Base-by-base conservation (phyloP, 129 eudicot species). In the Centella asiatica region DNA sequence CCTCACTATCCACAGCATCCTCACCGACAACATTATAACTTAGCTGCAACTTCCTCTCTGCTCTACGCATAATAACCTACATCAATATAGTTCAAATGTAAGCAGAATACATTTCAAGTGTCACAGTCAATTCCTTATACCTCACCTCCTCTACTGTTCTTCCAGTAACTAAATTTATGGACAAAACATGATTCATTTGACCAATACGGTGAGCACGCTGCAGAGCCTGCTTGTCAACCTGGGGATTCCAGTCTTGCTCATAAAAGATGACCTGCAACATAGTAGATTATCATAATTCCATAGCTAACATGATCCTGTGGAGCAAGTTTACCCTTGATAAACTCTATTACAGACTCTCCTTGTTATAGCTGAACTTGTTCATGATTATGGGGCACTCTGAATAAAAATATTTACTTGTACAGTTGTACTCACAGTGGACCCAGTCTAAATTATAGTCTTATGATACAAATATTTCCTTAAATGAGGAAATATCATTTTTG, bases 241-340 rank as follows among this genome's bases (percentile, higher is more conserved):
- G 99, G 46, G 99, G 99, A 72, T 93, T 93, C 99, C 99, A 93
- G 55, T 93, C 99, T 75, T 93, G 99, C 81, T 93, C 99, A 50
- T 87, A 93, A 76, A 93, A 93, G 67, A 93, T 80, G 60, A 93
- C 99, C 99, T 92, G 70, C 75, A 76, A 34, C 59, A 57, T 33
- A 69, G 46, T 51, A 44, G 48, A 65, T 37, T 39, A 59, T 46
- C 25, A 44, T 24, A 42, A 46, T 24, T 31, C 4, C 12, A 26
- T 14, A 57, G 6, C 61, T 54, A 56, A 7, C 26, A 19, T 33
- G 44, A 34, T n/a, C n/a, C n/a, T n/a, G n/a, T n/a, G n/a, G n/a
- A n/a, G n/a, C n/a, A n/a, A n/a, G n/a, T n/a, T n/a, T n/a, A n/a
- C n/a, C n/a, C n/a, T n/a, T n/a, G n/a, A n/a, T n/a, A n/a, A n/a